Evolutionary conservation across 768 basidiomycete species (phyloP), one percentile per base, ranked within the genome.

Genomic region (Leccinum variicolor): DNA sequence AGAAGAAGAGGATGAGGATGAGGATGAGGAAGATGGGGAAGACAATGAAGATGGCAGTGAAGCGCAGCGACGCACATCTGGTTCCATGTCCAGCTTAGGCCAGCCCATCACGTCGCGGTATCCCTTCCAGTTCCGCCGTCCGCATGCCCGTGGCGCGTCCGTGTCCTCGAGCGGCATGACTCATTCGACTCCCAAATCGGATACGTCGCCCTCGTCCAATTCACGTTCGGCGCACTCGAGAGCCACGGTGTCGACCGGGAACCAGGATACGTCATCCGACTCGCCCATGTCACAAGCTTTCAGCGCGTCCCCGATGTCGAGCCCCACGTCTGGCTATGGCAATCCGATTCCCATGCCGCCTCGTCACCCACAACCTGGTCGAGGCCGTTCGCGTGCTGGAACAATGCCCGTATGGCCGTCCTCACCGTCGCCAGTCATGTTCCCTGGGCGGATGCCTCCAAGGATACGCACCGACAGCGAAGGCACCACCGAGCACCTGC

Each of bases 31-130:
- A 13, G 74, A 62, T 2, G 73, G 64, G 14, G 75, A 70, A 23
- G 77, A 74, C 23, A 60, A 41, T 5, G 74, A 70, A 43, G 75
- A 74, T 45, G 76, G 75, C 52, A 80, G 79, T 47, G 78, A 77
- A 43, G 85, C 86, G 0, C 81, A 84, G 4, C 84, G 83, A 43
- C 79, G 85, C 17, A 87, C 83, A 5, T 90, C 90, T 0, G 89
- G 84, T 19, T 93, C 92, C 8, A 85, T 94, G 85, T 93, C 91
- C 3, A 90, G 87, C 59, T 81, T 94, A 6, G 92, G 92, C 3
- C 86, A 88, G 23, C 91, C 90, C 1, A 78, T 93, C 53, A 71
- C 75, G 33, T 84, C 88, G 23, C 80, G 85, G 0, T 88, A 86
- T 65, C 89, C 87, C 10, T 89, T 89, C 79, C 78, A 82, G 53